A percentile compares a stretch with the other conserved stretches of the same genome.
phyloP scores from a whole-genome alignment of 495 filamentous ascomycete species.

The Elasticomyces elasticus region DNA sequence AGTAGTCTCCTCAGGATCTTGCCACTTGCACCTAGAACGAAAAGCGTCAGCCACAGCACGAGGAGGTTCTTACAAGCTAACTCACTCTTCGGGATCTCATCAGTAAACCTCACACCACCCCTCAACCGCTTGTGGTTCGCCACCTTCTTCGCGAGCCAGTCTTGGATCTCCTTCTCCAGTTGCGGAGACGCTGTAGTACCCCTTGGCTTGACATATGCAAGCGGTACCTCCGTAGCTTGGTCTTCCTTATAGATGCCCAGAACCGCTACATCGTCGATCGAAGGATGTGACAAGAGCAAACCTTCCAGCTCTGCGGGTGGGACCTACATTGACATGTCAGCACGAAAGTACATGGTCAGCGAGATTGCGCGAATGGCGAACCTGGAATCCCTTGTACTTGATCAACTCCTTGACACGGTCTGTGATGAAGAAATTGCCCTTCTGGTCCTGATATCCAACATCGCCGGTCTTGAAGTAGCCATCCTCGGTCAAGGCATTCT shows the following conservation, averaged over 20 bases:
- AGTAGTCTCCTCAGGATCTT: constrained; percentile 4
- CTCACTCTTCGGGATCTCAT: constrained; percentile 26
- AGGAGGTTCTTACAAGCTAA: too few species aligned
- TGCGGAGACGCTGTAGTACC: constrained; percentile 19
- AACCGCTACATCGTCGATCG: constrained; percentile 38
- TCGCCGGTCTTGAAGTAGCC: constrained; percentile 34
- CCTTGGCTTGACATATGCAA: constrained; percentile 28
- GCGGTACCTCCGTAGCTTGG: constrained; percentile 27
- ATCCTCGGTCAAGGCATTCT: constrained; percentile 30
- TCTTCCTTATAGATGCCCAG: constrained; percentile 32
- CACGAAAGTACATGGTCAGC: too few species aligned
- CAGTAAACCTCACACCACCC: constrained; percentile 31
- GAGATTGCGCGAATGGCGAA: neutral
- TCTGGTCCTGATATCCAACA: constrained; percentile 28
- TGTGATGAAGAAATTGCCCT: constrained; percentile 34
- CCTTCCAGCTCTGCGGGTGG: constrained; percentile 42
- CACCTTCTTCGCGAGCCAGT: constrained; percentile 21
- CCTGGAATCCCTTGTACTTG: constrained; percentile 39
- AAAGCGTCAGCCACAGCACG: too few species aligned
- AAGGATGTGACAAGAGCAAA: constrained; percentile 34
- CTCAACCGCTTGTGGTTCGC: constrained; percentile 32
- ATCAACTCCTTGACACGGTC: constrained; percentile 38
- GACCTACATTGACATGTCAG: too few species aligned
- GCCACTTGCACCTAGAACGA: too few species aligned
- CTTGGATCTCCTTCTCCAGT: constrained; percentile 24